Evolutionary conservation across 169 alveolate genomes (phyloP).

Genomic region (Plasmodium relictum): DNA sequence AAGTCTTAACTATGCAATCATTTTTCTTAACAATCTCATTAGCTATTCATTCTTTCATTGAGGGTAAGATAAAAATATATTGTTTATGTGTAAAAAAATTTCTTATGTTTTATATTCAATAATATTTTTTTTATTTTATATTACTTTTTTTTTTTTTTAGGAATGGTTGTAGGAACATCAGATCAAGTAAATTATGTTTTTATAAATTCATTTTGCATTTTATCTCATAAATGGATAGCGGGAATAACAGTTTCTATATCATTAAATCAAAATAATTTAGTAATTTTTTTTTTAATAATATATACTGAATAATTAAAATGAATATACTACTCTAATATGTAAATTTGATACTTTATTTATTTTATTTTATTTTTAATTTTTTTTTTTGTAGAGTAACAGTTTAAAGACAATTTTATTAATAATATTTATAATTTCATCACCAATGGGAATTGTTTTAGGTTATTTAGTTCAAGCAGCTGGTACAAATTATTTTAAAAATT

Average conservation of each 20-base stretch:
- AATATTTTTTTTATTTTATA: conserved; percentile 1
- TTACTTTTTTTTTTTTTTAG: conserved; percentile 5
- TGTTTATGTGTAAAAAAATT: no score
- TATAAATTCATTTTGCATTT: conserved; percentile 60
- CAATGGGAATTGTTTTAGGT: conserved; percentile 53
- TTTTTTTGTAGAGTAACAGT: conserved; percentile 27
- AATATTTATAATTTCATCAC: conserved; percentile 47
- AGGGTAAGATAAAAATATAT: conserved; percentile 19
- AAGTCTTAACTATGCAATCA: conserved; percentile 51
- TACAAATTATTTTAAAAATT: neutral
- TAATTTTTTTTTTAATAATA: conserved; percentile 6
- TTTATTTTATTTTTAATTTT: no score
- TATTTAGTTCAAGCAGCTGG: conserved; percentile 47
- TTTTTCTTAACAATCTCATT: conserved; percentile 54
- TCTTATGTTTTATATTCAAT: neutral
- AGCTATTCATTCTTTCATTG: conserved; percentile 74
- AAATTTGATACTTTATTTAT: no score
- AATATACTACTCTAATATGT: no score
- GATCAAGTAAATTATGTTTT: conserved; percentile 30
- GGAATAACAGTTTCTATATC: conserved; percentile 69
- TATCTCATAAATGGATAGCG: conserved; percentile 71
- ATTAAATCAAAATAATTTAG: conserved; percentile 41
- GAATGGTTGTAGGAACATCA: conserved; percentile 70
- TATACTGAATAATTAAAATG: no score
- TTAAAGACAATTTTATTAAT: conserved; percentile 30